Conservation (phyloP, 345 rosid species). For the Excoecaria cochinchinensis region DNA sequence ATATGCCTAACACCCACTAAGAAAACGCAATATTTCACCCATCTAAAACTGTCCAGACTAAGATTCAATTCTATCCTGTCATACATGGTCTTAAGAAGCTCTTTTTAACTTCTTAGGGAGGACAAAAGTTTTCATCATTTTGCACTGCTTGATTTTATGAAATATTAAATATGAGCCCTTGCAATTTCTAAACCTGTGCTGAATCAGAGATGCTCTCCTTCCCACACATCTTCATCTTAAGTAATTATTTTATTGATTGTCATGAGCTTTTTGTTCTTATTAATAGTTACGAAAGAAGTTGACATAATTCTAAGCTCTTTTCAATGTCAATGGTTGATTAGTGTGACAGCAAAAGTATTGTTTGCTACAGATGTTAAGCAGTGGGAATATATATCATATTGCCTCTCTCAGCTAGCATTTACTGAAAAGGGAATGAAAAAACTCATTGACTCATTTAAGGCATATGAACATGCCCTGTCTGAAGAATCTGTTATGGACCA, state of each 20-base stretch:
- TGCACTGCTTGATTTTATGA: neutral
- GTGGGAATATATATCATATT: conserved; percentile 91
- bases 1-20: neutral
- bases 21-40: neutral
- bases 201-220: neutral
- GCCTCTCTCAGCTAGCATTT: conserved; percentile 87
- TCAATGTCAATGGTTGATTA: neutral
- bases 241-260: no score
- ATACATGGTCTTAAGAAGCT: neutral
- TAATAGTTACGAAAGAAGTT: neutral
- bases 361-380: conserved; percentile 71
- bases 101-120: neutral
- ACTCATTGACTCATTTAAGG: conserved; percentile 82
- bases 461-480: conserved; percentile 74
- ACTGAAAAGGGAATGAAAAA: conserved; percentile 93
- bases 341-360: neutral
- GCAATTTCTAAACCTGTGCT: neutral
- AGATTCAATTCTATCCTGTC: neutral
- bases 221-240: neutral
- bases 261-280: neutral
- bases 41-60: neutral
- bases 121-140: neutral
- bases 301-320: neutral
- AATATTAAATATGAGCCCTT: neutral
- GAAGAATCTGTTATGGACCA: conserved; percentile 83